Percentiles rank a stretch among this genome's conserved stretches.
phyloP scores from a whole-genome alignment of 2,329 filamentous ascomycete species.

The Fonsecaea pugnacius region DNA sequence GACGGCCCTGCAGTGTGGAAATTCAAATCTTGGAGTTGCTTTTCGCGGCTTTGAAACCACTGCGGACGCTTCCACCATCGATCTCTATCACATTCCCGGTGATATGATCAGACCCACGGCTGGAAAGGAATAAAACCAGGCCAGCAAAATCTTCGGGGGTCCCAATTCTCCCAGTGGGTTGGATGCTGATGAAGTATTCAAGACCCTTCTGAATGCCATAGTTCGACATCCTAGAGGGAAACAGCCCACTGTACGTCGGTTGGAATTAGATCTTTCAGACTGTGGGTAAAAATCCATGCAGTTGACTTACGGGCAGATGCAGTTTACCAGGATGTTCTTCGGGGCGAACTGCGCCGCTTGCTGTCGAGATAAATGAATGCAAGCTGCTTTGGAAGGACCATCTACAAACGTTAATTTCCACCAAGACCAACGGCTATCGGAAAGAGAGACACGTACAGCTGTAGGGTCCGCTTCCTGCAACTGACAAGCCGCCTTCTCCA shows the following conservation, averaged over 20 bases:
- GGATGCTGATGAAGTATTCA: constrained; percentile 52
- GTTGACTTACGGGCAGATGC: constrained; percentile 43
- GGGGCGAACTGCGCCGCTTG: constrained; percentile 57
- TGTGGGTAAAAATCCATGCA: neutral
- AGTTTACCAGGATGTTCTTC: constrained; percentile 58
- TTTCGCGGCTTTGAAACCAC: constrained; percentile 47
- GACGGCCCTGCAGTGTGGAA: neutral
- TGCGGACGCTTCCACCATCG: constrained; percentile 52
- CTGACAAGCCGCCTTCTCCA: constrained; percentile 56
- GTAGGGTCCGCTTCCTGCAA: constrained; percentile 58
- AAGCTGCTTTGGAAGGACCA: constrained; percentile 58
- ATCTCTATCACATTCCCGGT: constrained; percentile 53
- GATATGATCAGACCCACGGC: constrained; percentile 48
- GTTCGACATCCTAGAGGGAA: constrained; percentile 59
- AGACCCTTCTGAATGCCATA: constrained; percentile 56
- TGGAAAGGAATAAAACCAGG: constrained; percentile 51
- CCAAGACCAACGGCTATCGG: neutral
- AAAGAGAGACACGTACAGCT: constrained; percentile 42
- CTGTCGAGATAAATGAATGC: constrained; percentile 58
- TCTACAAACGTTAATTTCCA: constrained; percentile 38
- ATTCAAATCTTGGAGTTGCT: constrained; percentile 42
- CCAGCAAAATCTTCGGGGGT: constrained; percentile 56
- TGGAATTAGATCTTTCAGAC: constrained; percentile 28
- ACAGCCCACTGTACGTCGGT: constrained; percentile 48
- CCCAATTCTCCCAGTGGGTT: constrained; percentile 55